phyloP scores from a whole-genome alignment of 1,284 basidiomycete species.

The Chalciporus piperatoides region DNA sequence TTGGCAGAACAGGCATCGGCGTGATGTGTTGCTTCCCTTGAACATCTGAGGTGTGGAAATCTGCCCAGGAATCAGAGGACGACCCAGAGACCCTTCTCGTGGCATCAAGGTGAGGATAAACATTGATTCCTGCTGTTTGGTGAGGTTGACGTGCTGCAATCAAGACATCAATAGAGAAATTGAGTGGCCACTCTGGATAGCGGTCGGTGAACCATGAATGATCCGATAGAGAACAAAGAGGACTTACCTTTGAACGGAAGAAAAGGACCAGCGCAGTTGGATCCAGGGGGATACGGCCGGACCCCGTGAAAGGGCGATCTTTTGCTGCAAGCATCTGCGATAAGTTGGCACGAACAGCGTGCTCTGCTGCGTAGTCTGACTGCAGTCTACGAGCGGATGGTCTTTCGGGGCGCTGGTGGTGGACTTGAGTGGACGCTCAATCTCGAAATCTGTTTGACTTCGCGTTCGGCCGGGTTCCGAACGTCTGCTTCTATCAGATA shows the following conservation, averaged over 20 bases:
- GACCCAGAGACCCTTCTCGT: neutral
- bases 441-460: conserved; percentile 50
- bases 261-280: conserved; percentile 64
- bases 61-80: neutral
- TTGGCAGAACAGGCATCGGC: neutral
- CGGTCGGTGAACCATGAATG: too few species aligned
- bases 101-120: neutral
- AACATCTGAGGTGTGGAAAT: neutral
- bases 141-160: too few species aligned
- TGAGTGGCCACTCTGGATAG: too few species aligned
- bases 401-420: too few species aligned
- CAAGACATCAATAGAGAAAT: too few species aligned
- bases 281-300: conserved; percentile 69
- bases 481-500: conserved; percentile 34
- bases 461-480: conserved; percentile 33
- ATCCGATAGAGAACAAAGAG: too few species aligned
- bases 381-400: too few species aligned
- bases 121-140: too few species aligned
- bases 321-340: conserved; percentile 56
- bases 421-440: conserved; percentile 50
- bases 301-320: conserved; percentile 59
- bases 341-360: conserved; percentile 55
- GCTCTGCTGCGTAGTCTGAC: conserved; percentile 48
- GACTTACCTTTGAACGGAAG: conserved; percentile 62
- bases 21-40: neutral